Conservation (phyloP, 1,284 basidiomycete genomes). For the Polyporus tsugae region DNA sequence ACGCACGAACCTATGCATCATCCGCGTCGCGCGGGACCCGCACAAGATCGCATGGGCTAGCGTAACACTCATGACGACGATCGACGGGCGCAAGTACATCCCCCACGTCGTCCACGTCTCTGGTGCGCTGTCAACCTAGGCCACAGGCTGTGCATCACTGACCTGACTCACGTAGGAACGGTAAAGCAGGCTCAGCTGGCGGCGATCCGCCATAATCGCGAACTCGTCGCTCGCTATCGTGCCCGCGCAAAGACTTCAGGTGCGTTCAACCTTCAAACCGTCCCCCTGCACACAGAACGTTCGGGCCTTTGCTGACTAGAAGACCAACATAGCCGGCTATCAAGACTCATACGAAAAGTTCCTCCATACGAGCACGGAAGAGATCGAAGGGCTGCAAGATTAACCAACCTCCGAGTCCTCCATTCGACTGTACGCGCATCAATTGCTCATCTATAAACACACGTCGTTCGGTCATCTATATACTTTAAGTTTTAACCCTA, state of each 20-base stretch:
- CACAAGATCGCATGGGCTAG: constrained; percentile 79
- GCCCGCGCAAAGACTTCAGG: constrained; percentile 61
- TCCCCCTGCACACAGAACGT: too few species aligned
- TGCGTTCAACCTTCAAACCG: too few species aligned
- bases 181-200: constrained; percentile 81
- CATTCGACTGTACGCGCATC: too few species aligned
- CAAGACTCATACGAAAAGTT: constrained; percentile 67
- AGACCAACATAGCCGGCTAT: too few species aligned
- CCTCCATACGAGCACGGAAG: constrained; percentile 60
- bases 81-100: constrained; percentile 65
- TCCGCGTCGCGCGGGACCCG: constrained; percentile 80
- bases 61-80: constrained; percentile 65
- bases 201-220: constrained; percentile 75
- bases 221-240: constrained; percentile 69
- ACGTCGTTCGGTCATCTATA: too few species aligned
- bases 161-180: constrained; percentile 58
- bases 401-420: constrained; percentile 34
- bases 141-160: neutral
- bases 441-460: too few species aligned
- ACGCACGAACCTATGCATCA: constrained; percentile 77
- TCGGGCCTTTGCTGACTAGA: too few species aligned
- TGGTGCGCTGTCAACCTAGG: constrained; percentile 52
- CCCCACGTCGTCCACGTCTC: constrained; percentile 81
- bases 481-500: neutral
- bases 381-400: constrained; percentile 71